A percentile compares a stretch with the other conserved stretches of the same genome.
phyloP scores from a whole-genome alignment of 164 flowering plant genomes.

The Dillenia suffruticosa region DNA sequence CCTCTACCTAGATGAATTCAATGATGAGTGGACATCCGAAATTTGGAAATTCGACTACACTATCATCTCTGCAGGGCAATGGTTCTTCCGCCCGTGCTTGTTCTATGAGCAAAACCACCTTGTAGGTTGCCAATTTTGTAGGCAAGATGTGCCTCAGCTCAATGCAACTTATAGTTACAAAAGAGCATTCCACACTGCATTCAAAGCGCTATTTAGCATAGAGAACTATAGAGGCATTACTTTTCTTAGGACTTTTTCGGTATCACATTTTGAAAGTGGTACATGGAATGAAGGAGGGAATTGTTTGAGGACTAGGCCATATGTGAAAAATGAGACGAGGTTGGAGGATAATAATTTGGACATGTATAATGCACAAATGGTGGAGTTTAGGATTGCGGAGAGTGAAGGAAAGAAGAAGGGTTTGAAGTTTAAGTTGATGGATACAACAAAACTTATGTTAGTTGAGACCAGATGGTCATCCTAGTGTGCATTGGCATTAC shows the following conservation, averaged over 20 bases:
- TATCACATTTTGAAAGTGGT: conserved; percentile 57
- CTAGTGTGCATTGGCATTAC: conserved; percentile 30
- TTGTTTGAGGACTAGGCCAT: conserved; percentile 53
- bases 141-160: conserved; percentile 36
- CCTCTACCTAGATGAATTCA: conserved; percentile 43
- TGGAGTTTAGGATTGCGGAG: conserved; percentile 32
- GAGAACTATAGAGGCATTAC: conserved; percentile 20
- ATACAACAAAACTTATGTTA: conserved; percentile 25
- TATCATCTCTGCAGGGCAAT: conserved; percentile 21
- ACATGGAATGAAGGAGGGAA: conserved; percentile 72
- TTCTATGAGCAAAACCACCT: conserved; percentile 9
- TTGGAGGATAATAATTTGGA: conserved; percentile 24
- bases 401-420: conserved; percentile 22
- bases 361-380: conserved; percentile 30
- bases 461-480: conserved; percentile 47
- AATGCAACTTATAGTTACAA: conserved; percentile 32
- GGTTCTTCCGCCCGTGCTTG: conserved; percentile 15
- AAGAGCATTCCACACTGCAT: conserved; percentile 27
- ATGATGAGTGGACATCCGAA: conserved; percentile 26
- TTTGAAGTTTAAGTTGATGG: conserved; percentile 28
- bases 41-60: conserved; percentile 14
- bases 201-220: not conserved
- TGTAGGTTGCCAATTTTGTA: conserved; percentile 47
- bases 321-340: conserved; percentile 21
- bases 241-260: conserved; percentile 43